A percentile compares a stretch with the other conserved stretches of the same genome.
These are phyloP conservation scores for Nakazawaea siamensis DNA, from an alignment of 805 yeast species.

Conservation along the genomic window DNA sequence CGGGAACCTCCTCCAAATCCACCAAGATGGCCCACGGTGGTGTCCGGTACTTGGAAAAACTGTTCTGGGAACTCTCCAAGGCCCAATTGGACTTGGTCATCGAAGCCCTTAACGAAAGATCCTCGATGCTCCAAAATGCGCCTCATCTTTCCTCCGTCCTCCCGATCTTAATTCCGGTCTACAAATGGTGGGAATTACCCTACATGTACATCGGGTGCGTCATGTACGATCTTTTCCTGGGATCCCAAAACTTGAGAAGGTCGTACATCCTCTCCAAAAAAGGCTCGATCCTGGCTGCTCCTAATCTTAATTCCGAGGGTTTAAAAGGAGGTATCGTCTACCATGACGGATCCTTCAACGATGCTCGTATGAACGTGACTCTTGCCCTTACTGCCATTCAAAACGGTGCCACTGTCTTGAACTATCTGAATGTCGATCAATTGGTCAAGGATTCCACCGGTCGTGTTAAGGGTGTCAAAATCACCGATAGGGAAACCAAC, in stretches of 20 bases:
- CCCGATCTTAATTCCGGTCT: slow-evolving; percentile 95
- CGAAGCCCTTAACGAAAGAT: slow-evolving; percentile 84
- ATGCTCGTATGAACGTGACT: slow-evolving; percentile 81
- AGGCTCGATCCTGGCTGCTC: slow-evolving; percentile 67
- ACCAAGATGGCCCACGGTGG: slow-evolving; percentile 98
- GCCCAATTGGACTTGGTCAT: slow-evolving; percentile 83
- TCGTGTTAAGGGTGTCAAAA: slow-evolving; percentile 68
- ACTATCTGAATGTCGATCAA: slow-evolving; percentile 77
- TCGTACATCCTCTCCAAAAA: slow-evolving; percentile 66
- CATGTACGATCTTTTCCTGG: slow-evolving; percentile 89
- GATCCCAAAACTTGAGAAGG: slow-evolving; percentile 72
- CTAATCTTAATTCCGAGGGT: slow-evolving; percentile 71
- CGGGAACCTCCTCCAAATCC: slow-evolving; percentile 89
- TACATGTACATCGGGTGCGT: slow-evolving; percentile 89
- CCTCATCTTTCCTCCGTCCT: slow-evolving; percentile 82
- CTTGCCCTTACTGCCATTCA: slow-evolving; percentile 81
- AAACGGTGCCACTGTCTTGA: slow-evolving; percentile 82
- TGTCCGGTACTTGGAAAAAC: slow-evolving; percentile 90
- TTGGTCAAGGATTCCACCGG: slow-evolving; percentile 57
- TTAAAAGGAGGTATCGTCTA: slow-evolving; percentile 88
- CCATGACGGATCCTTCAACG: slow-evolving; percentile 94
- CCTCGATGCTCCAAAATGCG: slow-evolving; percentile 79
- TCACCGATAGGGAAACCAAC: slow-evolving; percentile 64
- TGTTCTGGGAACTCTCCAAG: slow-evolving; percentile 84
- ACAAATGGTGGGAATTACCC: slow-evolving; percentile 93